phyloP scores from a whole-genome alignment of 106 monocot species.

The Acorus gramineus region DNA sequence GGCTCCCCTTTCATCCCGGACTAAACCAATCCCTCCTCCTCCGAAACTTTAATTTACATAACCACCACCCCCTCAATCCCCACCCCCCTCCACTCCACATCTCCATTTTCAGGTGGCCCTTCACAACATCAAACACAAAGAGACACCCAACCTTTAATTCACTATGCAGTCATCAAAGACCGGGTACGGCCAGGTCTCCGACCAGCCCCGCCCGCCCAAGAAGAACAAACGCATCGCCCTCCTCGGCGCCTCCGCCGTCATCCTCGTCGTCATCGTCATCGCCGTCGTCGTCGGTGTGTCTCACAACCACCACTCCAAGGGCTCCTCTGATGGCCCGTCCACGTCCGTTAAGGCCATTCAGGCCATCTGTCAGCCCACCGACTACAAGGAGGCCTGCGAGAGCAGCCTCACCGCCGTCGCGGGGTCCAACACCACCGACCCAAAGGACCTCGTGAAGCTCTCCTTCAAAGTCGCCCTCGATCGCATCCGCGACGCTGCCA shows the following conservation, averaged over 20 bases:
- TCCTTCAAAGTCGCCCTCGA: constrained; percentile 25
- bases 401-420: constrained; percentile 15
- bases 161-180: too few species aligned
- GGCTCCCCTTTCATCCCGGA: neutral
- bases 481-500: constrained; percentile 7
- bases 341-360: too few species aligned
- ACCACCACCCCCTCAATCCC: neutral
- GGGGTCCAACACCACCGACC: constrained; percentile 36
- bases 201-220: neutral
- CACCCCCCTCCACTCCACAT: neutral
- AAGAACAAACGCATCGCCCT: constrained; percentile 9
- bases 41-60: neutral
- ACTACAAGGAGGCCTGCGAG: neutral
- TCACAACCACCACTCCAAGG: too few species aligned
- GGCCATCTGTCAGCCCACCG: too few species aligned
- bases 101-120: neutral
- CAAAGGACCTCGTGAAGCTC: constrained; percentile 25
- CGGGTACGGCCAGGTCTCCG: constrained; percentile 8
- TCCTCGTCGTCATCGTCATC: too few species aligned
- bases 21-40: neutral
- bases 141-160: too few species aligned
- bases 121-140: too few species aligned
- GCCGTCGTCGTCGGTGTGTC: too few species aligned
- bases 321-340: too few species aligned
- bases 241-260: neutral